A percentile compares a stretch with the other conserved stretches of the same genome.
Conservation (phyloP, 768 basidiomycete genomes). For the Leccinellum luteum region DNA sequence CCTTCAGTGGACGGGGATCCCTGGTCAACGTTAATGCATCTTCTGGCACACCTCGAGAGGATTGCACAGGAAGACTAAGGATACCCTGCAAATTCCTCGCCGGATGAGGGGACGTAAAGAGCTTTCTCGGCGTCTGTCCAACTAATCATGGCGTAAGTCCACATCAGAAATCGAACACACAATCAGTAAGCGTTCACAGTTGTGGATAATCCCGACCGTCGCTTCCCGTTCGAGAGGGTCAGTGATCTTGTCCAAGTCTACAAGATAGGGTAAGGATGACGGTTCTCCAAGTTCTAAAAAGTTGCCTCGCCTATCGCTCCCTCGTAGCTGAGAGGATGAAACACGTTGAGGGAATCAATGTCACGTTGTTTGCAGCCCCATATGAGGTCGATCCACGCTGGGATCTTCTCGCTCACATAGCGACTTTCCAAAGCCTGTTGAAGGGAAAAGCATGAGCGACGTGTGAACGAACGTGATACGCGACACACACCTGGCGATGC, state of each 20-base stretch:
- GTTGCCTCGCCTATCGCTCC: conserved; percentile 67
- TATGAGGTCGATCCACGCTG: conserved; percentile 91
- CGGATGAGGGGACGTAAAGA: conserved; percentile 79
- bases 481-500: conserved; percentile 62
- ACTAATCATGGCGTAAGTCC: conserved; percentile 42
- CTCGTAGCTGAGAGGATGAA: conserved; percentile 92
- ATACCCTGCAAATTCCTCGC: conserved; percentile 67
- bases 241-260: conserved; percentile 82
- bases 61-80: conserved; percentile 68
- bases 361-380: conserved; percentile 90
- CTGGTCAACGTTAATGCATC: conserved; percentile 70
- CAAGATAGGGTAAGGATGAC: not conserved
- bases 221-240: conserved; percentile 89
- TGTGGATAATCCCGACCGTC: conserved; percentile 93
- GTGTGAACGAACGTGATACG: not conserved
- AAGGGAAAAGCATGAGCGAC: not conserved
- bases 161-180: not conserved
- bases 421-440: conserved; percentile 82
- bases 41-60: conserved; percentile 77
- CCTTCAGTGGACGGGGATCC: conserved; percentile 52
- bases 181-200: conserved; percentile 50
- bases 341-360: conserved; percentile 72
- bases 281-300: not conserved
- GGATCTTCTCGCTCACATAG: conserved; percentile 78
- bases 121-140: conserved; percentile 87